Base-by-base conservation (phyloP, 768 basidiomycete species). In the Termitomyces sp. region DNA sequence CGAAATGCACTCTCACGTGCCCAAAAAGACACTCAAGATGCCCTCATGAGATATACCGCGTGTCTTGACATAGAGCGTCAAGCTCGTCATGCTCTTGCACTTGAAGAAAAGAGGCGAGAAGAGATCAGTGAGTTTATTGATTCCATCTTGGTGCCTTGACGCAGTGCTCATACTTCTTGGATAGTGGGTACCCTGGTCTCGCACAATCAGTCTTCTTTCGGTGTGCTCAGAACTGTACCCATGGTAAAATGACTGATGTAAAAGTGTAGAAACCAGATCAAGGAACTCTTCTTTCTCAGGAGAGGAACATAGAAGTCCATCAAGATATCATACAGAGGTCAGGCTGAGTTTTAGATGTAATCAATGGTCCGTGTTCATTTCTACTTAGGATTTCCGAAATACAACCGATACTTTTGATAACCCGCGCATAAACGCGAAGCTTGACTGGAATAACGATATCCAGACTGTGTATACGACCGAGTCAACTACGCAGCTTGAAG, bases 21-120 rank as follows among this genome's bases (percentile, higher is more conserved):
- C 22, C 86, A 86, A 65, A 83, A 85, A 65, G 86, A 88, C 51
- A 85, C 86, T 0, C 85, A 88, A 64, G 87, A 88, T 44, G 80
- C 86, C 3, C 87, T 88, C 64, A 76, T 84, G 66, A 74, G 82
- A 52, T 90, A 90, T 64, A 88, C 82, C 12, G 77, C 81, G 12
- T 87, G 83, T 70, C 74, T 89, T 18, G 87, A 90, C 64, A 72
- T 81, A 12, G 88, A 90, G 66, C 75, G 77, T 44, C 84, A 84
- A 68, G 87, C 87, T 49, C 77, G 83, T 63, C 81, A 83, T 63
- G 83, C 85, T 58, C 83, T 89, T 12, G 69, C 69, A 6, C 73
- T 81, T 56, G 84, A 85, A 54, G 88, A 89, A 64, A 86, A 85
- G 68, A 82, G 85, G 49, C 80, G 86, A 61, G 88, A 89, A 64